Conservation (phyloP, 352 stramenopile species). For the Globisporangium cylindrosporum region DNA sequence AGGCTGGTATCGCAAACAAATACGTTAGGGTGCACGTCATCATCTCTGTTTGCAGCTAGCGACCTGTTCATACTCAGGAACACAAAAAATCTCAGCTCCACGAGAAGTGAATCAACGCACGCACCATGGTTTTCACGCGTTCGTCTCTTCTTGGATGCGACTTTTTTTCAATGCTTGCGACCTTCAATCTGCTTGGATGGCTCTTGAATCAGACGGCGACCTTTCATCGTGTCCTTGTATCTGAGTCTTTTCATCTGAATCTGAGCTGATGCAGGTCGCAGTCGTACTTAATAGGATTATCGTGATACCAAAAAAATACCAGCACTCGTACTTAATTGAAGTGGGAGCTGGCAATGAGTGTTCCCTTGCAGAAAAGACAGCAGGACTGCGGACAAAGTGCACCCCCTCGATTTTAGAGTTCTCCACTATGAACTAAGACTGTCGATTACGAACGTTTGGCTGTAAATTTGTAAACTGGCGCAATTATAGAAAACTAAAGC, state of each 20-base stretch:
- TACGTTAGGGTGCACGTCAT: neutral
- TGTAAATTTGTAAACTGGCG: neutral
- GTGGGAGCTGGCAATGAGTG: neutral
- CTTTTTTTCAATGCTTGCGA: neutral
- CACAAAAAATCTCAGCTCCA: no score
- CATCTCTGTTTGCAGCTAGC: neutral
- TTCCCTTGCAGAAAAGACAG: neutral
- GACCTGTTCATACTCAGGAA: no score
- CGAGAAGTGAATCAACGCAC: neutral
- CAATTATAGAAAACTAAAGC: neutral
- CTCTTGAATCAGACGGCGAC: neutral
- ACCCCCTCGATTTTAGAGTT: neutral
- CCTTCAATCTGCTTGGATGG: neutral
- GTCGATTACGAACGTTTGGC: neutral
- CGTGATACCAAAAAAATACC: neutral
- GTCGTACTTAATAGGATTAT: neutral
- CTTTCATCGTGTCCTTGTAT: neutral
- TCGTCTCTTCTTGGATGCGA: neutral
- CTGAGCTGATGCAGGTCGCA: neutral
- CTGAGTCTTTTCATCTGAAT: neutral
- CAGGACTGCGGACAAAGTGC: neutral
- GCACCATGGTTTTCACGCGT: neutral
- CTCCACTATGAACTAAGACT: neutral
- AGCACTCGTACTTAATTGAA: neutral
- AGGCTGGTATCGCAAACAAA: conserved; percentile 26